Percentiles rank a stretch among this genome's conserved stretches.
phyloP scores from a whole-genome alignment of 2,329 filamentous ascomycete genomes.

The Cercospora sp. region DNA sequence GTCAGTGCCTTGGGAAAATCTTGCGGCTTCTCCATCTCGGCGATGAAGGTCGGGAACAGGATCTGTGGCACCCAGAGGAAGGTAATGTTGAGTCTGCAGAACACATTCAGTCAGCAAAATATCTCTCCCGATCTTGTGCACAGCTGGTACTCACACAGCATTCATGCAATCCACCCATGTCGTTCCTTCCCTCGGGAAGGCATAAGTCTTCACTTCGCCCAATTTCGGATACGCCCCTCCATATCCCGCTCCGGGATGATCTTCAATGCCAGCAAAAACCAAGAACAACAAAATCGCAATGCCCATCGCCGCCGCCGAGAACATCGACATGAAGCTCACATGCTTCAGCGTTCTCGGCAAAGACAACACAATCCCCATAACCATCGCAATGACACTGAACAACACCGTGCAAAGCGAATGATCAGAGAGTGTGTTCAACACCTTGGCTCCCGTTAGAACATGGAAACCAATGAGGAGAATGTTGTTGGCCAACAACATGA shows the following conservation, averaged over 20 bases:
- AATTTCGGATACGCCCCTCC: constrained; percentile 49
- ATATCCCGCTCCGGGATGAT: constrained; percentile 49
- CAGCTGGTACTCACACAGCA: constrained; percentile 39
- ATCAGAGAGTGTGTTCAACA: constrained; percentile 53
- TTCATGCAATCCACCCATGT: constrained; percentile 53
- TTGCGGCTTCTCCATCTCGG: constrained; percentile 53
- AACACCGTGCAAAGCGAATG: constrained; percentile 53
- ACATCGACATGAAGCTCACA: constrained; percentile 55
- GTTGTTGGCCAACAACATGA: constrained; percentile 55
- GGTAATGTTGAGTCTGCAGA: constrained; percentile 42
- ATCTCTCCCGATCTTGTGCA: background rate
- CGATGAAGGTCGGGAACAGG: constrained; percentile 55
- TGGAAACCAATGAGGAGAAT: constrained; percentile 55
- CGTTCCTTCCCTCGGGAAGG: constrained; percentile 50
- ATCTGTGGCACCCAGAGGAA: constrained; percentile 56
- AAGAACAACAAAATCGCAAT: constrained; percentile 54
- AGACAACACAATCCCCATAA: constrained; percentile 53
- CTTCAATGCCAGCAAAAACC: constrained; percentile 51
- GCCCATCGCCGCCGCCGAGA: constrained; percentile 52
- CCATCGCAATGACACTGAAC: constrained; percentile 49
- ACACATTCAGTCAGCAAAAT: background rate
- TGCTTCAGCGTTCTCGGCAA: constrained; percentile 50
- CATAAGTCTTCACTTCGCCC: constrained; percentile 50
- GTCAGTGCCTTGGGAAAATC: constrained; percentile 55
- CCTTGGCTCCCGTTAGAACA: constrained; percentile 52